Percentiles rank a stretch among this genome's conserved stretches.
These are phyloP conservation scores for Dryas octopetala DNA, from an alignment of 306 rosid genomes.

Conservation along the genomic window DNA sequence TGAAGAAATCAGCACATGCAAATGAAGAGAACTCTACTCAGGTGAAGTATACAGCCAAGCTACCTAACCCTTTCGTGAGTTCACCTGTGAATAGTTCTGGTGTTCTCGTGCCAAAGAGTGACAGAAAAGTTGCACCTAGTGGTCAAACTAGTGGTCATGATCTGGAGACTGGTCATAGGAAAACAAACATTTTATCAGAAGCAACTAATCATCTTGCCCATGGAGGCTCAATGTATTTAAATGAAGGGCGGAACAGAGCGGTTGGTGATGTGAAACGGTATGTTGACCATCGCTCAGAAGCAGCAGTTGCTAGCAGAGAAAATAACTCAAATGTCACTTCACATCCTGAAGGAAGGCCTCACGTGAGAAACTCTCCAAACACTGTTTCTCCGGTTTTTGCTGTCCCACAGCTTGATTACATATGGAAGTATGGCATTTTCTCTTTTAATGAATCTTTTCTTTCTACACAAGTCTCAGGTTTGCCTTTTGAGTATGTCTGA, in stretches of 20 bases:
- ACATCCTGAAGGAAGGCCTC: slow-evolving; percentile 21
- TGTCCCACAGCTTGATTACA: slow-evolving; percentile 15
- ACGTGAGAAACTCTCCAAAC: neutral
- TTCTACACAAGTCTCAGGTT: neutral
- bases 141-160: slow-evolving; percentile 10
- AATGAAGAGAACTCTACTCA: slow-evolving; percentile 14
- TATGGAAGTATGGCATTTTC: slow-evolving; percentile 37
- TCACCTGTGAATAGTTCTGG: slow-evolving; percentile 18
- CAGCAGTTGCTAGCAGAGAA: neutral
- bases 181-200: neutral
- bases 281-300: slow-evolving; percentile 9
- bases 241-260: neutral
- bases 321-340: slow-evolving; percentile 4
- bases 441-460: slow-evolving; percentile 1
- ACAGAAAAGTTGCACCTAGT: slow-evolving; percentile 5
- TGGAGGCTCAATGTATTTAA: slow-evolving; percentile 15
- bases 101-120: slow-evolving; percentile 6
- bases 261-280: slow-evolving; percentile 1
- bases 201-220: slow-evolving; percentile 6
- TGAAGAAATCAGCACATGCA: slow-evolving; percentile 15
- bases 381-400: neutral
- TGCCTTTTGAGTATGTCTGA: slow-evolving; percentile 5
- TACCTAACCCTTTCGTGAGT: slow-evolving; percentile 10
- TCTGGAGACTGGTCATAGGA: slow-evolving; percentile 16
- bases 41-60: slow-evolving; percentile 13